Evolutionary conservation across 1,284 basidiomycete genomes (phyloP).

Genomic region (Fomitiporia mediterranea): DNA sequence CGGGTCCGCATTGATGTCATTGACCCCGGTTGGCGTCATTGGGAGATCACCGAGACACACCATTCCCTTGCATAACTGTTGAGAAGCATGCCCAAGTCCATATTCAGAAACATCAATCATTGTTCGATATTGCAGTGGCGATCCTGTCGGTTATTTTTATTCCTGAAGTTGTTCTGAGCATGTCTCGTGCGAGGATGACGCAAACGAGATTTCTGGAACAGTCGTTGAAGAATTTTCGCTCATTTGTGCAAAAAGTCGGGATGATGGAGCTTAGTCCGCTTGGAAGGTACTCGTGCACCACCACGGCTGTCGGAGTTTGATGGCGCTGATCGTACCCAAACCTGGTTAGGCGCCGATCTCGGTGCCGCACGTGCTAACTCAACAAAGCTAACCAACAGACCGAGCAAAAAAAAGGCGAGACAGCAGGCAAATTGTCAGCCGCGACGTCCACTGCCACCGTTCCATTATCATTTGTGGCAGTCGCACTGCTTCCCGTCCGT

Average conservation of each 20-base stretch:
- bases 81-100: neutral
- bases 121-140: neutral
- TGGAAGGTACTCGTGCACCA: neutral
- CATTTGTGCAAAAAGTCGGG: neutral
- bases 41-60: neutral
- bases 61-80: neutral
- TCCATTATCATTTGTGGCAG: too few relatives aligned
- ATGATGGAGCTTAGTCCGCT: neutral
- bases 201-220: neutral
- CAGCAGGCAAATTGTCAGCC: too few relatives aligned
- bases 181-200: neutral
- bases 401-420: too few relatives aligned
- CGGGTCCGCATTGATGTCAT: constrained; percentile 2
- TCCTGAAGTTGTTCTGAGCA: neutral
- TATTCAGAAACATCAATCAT: neutral
- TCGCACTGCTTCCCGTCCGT: too few relatives aligned
- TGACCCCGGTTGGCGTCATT: neutral
- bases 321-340: neutral
- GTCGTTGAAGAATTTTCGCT: neutral
- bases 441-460: too few relatives aligned
- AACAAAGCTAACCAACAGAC: too few relatives aligned
- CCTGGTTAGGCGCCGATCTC: neutral
- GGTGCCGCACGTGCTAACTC: too few relatives aligned
- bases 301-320: neutral
- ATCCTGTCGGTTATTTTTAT: neutral